phyloP scores from a whole-genome alignment of 1,284 basidiomycete genomes.

The Heterobasidion occidentale region DNA sequence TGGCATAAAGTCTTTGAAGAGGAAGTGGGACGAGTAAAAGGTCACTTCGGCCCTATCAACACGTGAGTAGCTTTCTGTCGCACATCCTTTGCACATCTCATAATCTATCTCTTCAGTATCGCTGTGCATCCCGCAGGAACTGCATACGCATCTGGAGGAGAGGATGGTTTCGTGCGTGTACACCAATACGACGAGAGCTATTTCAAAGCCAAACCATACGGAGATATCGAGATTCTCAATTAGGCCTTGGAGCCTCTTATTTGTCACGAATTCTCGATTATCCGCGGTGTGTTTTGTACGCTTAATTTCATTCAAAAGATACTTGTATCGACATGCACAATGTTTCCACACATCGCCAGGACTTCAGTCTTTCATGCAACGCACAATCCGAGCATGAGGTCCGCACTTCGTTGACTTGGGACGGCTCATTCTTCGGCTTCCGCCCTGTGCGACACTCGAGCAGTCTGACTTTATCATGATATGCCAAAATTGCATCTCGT shows the following conservation, averaged over 20 bases:
- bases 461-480: no score
- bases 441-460: no score
- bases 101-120: slow-evolving; percentile 40
- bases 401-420: no score
- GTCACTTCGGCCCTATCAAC: slow-evolving; percentile 97
- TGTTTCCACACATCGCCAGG: no score
- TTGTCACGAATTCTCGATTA: background rate
- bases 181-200: slow-evolving; percentile 92
- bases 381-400: no score
- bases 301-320: background rate
- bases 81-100: background rate
- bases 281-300: background rate
- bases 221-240: slow-evolving; percentile 28
- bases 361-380: no score
- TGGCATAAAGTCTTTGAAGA: slow-evolving; percentile 99
- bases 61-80: slow-evolving; percentile 52
- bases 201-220: slow-evolving; percentile 85
- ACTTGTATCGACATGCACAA: background rate
- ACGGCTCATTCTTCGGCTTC: no score
- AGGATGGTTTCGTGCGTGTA: slow-evolving; percentile 92
- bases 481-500: no score
- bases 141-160: slow-evolving; percentile 90
- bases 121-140: slow-evolving; percentile 89
- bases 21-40: slow-evolving; percentile 95
- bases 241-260: background rate